Base-by-base conservation (phyloP, 2,329 filamentous ascomycete genomes). In the Xylariaceae sp. region DNA sequence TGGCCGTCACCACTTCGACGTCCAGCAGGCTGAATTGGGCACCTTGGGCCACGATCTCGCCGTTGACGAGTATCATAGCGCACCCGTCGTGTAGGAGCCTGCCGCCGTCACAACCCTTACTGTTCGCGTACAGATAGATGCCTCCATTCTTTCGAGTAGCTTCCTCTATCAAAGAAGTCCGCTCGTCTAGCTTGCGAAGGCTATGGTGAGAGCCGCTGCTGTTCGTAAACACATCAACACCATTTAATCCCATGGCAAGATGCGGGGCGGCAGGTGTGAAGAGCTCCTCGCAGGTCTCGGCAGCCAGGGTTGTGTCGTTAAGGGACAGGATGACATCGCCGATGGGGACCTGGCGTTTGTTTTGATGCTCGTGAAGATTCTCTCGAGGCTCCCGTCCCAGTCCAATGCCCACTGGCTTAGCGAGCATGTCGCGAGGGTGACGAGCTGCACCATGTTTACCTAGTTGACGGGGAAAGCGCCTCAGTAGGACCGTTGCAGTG, bases 221-320 rank as follows among this genome's bases (percentile, higher is more conserved):
- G 67, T 93, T 93, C 9, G 83, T 82, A 56, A 54, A 14, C 11
- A 54, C 38, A 16, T 54, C 47, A 13, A 45, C 50, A 45, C 43
- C 43, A 45, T 31, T 33, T 14, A 45, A 17, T 12, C 11, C 17
- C 43, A 31, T 45, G 11, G 11, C 5, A 31, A 45, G 31, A 31
- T 45, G 19, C 42, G 69, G 68, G 14, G 61, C 53, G 6, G 76
- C 72, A 2, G 82, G 80, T 6, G 81, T 84, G 65, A 84, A 87
- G 2, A 87, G 71, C 61, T 87, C 84, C 66, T 89, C 86, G 58
- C 86, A 89, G 0, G 84, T 88, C 69, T 83, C 82, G 42, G 89
- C 71, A 47, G 50, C 58, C 13, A 62, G 51, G 46, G 41, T 79
- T 1, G 84, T 87, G 63, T 90, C 87, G 9, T 5, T 73, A 4